These are phyloP conservation scores for Cryptococcus jaspeensis DNA, from an alignment of 1,284 basidiomycete genomes.

Conservation along the genomic window DNA sequence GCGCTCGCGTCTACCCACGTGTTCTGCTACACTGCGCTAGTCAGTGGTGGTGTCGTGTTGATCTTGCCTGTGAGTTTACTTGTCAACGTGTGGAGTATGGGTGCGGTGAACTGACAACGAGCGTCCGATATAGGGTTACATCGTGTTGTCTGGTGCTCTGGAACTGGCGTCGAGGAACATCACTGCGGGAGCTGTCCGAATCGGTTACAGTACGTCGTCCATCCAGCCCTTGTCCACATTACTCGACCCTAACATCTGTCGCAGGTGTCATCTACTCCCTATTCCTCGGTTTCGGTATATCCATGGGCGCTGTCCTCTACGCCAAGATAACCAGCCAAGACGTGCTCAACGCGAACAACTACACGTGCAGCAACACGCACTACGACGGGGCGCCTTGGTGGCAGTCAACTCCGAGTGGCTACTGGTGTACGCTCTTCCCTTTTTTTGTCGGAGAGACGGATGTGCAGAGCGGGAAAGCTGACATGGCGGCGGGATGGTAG, in stretches of 20 bases:
- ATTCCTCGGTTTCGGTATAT: slow-evolving; percentile 79
- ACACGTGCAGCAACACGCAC: slow-evolving; percentile 61
- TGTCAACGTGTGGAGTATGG: neutral
- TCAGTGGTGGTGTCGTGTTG: slow-evolving; percentile 78
- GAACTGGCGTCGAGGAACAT: slow-evolving; percentile 73
- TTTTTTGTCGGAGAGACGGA: neutral
- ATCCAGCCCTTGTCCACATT: slow-evolving; percentile 51
- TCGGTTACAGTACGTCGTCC: slow-evolving; percentile 72
- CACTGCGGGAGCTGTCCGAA: slow-evolving; percentile 77
- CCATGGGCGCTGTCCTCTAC: slow-evolving; percentile 71
- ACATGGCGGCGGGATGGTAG: slow-evolving; percentile 45
- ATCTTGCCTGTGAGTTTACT: slow-evolving; percentile 68
- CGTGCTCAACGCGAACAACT: slow-evolving; percentile 59
- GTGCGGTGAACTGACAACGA: neutral
- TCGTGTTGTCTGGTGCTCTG: slow-evolving; percentile 74
- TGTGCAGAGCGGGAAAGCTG: neutral
- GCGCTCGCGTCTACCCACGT: slow-evolving; percentile 66
- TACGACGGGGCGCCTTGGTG: slow-evolving; percentile 54
- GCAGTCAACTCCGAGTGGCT: slow-evolving; percentile 46
- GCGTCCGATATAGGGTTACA: slow-evolving; percentile 58
- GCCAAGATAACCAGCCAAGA: slow-evolving; percentile 56
- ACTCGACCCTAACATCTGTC: neutral
- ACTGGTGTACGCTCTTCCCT: slow-evolving; percentile 51
- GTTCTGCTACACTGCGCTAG: slow-evolving; percentile 84
- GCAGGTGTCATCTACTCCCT: slow-evolving; percentile 54